Conservation (phyloP, 139 green algal species). For the Tetradesmus obliquus region DNA sequence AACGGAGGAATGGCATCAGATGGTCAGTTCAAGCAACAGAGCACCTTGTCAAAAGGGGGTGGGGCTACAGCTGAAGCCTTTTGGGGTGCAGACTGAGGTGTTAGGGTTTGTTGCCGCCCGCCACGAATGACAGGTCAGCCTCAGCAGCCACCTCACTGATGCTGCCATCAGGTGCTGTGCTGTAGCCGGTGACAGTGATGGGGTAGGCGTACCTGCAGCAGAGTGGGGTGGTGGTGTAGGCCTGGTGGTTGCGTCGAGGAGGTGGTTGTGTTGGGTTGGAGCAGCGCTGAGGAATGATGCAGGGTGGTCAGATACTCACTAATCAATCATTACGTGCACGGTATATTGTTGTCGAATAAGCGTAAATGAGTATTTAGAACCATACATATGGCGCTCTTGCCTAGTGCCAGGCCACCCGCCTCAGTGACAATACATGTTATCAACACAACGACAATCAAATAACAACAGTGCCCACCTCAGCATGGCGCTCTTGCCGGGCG, state of each 20-base stretch:
- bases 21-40: neutral
- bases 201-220: slow-evolving; percentile 90
- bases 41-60: neutral
- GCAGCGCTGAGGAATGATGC: no score
- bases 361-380: neutral
- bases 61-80: no score
- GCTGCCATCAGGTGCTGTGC: slow-evolving; percentile 57
- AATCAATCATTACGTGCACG: no score
- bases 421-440: neutral
- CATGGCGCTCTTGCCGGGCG: slow-evolving; percentile 94
- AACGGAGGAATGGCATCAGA: slow-evolving; percentile 1
- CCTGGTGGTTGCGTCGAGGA: no score
- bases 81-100: no score
- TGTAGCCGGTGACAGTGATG: slow-evolving; percentile 82
- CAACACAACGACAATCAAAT: neutral
- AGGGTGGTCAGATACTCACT: no score
- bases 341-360: no score
- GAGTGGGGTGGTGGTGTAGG: neutral
- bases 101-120: slow-evolving; percentile 3
- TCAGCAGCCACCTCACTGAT: slow-evolving; percentile 80
- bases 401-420: slow-evolving; percentile 76
- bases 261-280: no score
- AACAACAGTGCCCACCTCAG: slow-evolving; percentile 72
- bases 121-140: slow-evolving; percentile 59
- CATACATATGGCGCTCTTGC: slow-evolving; percentile 88